These are phyloP conservation scores for Pseudozyma sp. DNA, from an alignment of 1,284 basidiomycete genomes.

Conservation along the genomic window DNA sequence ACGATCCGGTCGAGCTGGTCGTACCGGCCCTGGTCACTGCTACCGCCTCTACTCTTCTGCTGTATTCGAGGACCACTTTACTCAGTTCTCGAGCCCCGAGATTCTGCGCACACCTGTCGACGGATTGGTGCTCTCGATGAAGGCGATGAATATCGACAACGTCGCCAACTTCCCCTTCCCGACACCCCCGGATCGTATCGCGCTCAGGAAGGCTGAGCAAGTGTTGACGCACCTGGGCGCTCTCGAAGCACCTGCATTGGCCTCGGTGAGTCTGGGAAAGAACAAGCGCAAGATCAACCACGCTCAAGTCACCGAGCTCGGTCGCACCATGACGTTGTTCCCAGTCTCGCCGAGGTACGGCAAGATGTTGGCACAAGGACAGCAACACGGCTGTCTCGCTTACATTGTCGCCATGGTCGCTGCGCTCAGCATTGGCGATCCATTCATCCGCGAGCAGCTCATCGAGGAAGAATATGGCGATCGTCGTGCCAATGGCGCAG, in stretches of 20 bases:
- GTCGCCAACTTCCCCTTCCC: constrained; percentile 99
- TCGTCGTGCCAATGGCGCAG: constrained; percentile 17
- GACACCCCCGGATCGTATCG: constrained; percentile 87
- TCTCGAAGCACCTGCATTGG: constrained; percentile 71
- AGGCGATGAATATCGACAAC: constrained; percentile 97
- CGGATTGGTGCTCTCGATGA: constrained; percentile 97
- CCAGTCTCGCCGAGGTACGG: constrained; percentile 92
- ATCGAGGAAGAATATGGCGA: constrained; percentile 71
- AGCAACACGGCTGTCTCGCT: constrained; percentile 89
- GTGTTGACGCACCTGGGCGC: constrained; percentile 87
- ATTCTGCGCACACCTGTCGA: constrained; percentile 97
- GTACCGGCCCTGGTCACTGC: constrained; percentile 82
- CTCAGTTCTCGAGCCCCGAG: constrained; percentile 87
- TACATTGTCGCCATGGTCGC: constrained; percentile 93
- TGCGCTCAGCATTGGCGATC: constrained; percentile 92
- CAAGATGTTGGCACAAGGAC: constrained; percentile 91
- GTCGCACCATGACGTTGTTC: constrained; percentile 90
- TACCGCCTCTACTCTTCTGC: constrained; percentile 81
- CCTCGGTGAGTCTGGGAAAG: constrained; percentile 64
- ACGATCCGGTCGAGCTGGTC: constrained; percentile 80
- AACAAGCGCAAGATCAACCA: constrained; percentile 69
- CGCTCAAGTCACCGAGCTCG: constrained; percentile 82
- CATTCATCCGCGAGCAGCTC: constrained; percentile 87
- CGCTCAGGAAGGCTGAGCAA: constrained; percentile 84
- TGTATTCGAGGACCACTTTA: constrained; percentile 91